These are phyloP conservation scores for Piper betle DNA, from an alignment of 164 flowering plant genomes.

Conservation along the genomic window DNA sequence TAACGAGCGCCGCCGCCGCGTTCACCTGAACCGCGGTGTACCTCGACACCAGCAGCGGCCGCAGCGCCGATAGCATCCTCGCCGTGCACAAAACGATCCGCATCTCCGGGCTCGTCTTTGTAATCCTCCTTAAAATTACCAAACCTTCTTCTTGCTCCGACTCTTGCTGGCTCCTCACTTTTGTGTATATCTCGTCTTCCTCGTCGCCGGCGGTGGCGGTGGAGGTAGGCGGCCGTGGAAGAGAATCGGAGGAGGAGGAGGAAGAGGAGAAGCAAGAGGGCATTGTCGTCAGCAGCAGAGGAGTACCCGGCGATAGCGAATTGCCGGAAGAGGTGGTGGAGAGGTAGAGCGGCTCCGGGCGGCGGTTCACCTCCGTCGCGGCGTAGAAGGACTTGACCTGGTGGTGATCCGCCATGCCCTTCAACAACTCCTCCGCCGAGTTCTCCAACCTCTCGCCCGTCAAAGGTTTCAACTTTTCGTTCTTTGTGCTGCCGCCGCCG, in stretches of 20 bases:
- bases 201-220: constrained; percentile 21
- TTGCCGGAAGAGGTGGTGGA: too few relatives aligned
- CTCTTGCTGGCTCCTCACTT: constrained; percentile 39
- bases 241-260: constrained; percentile 19
- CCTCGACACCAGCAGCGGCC: constrained; percentile 33
- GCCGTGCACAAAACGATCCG: constrained; percentile 53
- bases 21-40: constrained; percentile 45
- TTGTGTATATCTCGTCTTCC: constrained; percentile 34
- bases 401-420: too few relatives aligned
- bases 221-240: constrained; percentile 13
- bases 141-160: constrained; percentile 62
- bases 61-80: constrained; percentile 33
- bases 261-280: too few relatives aligned
- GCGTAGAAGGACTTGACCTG: too few relatives aligned
- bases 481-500: too few relatives aligned
- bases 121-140: constrained; percentile 36
- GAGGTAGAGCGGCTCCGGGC: too few relatives aligned
- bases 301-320: constrained; percentile 1
- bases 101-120: constrained; percentile 33
- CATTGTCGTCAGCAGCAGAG: too few relatives aligned
- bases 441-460: too few relatives aligned
- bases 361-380: too few relatives aligned
- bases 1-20: constrained; percentile 72
- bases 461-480: too few relatives aligned
- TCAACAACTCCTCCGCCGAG: too few relatives aligned